Conservation (phyloP, 371 early-diverging fungal species). For the Homolaphlyctis polyrhiza region DNA sequence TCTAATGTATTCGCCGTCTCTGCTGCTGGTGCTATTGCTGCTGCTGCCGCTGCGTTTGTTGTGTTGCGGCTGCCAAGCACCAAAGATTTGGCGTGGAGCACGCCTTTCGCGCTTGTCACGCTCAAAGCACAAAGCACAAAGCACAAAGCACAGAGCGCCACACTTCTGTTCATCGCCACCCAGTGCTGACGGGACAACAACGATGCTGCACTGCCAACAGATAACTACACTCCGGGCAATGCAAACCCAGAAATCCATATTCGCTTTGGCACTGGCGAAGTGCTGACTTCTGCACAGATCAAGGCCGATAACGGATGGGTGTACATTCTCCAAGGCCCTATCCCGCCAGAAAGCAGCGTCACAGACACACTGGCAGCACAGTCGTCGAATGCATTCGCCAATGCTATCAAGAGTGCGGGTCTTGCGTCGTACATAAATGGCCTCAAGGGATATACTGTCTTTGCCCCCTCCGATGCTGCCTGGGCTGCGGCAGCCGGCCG, state of each 20-base stretch:
- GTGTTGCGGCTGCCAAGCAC: too few relatives aligned
- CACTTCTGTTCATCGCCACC: too few relatives aligned
- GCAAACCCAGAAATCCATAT: slow-evolving; percentile 1
- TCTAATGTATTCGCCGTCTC: too few relatives aligned
- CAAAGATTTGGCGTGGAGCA: too few relatives aligned
- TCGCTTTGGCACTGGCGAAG: slow-evolving; percentile 2
- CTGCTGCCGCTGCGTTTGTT: too few relatives aligned
- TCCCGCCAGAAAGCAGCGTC: background rate
- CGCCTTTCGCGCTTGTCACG: too few relatives aligned
- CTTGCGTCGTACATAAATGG: background rate
- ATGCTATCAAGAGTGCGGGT: background rate
- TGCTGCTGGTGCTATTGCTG: too few relatives aligned
- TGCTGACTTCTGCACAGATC: background rate
- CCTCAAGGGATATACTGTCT: background rate
- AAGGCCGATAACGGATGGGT: background rate
- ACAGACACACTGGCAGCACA: background rate
- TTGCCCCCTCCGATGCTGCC: background rate
- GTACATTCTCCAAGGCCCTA: background rate
- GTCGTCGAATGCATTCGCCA: background rate
- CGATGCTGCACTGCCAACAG: too few relatives aligned
- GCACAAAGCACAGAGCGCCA: too few relatives aligned
- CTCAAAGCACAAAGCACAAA: too few relatives aligned
- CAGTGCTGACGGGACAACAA: too few relatives aligned
- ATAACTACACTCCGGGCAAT: slow-evolving; percentile 3
- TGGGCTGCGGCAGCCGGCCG: background rate